Conservation (phyloP, 306 rosid species). For the Cicer yamashitae region DNA sequence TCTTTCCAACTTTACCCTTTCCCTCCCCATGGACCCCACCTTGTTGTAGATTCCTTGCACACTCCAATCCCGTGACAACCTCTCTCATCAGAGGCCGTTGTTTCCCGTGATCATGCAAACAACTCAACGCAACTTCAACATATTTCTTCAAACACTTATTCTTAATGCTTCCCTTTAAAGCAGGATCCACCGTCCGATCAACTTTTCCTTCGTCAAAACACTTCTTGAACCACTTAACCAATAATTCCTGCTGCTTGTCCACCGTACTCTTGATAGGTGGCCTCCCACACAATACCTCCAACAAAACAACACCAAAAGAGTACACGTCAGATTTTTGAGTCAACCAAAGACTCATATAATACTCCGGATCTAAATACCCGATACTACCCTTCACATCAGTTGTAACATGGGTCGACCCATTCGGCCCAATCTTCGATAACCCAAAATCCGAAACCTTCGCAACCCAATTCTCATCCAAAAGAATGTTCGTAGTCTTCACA, state of each 20-base stretch:
- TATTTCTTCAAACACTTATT: conserved; percentile 48
- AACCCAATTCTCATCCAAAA: conserved; percentile 47
- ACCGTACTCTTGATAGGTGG: conserved; percentile 12
- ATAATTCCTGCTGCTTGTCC: conserved; percentile 4
- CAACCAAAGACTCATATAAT: conserved; percentile 41
- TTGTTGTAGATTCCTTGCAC: conserved; percentile 49
- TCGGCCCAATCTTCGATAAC: conserved; percentile 48
- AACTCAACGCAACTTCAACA: conserved; percentile 48
- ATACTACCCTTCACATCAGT: conserved; percentile 46
- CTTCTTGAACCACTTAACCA: conserved; percentile 46
- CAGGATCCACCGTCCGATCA: conserved; percentile 47
- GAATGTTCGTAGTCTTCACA: conserved; percentile 59
- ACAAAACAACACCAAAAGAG: conserved; percentile 63
- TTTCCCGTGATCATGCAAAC: conserved; percentile 53
- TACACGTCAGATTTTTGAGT: conserved; percentile 66
- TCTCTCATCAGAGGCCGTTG: conserved; percentile 63
- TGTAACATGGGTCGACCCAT: conserved; percentile 43
- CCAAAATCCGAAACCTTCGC: conserved; percentile 64
- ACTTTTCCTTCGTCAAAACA: conserved; percentile 32
- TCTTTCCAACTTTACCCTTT: not conserved
- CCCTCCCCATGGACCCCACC: not conserved
- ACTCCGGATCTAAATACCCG: conserved; percentile 54
- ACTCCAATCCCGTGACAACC: conserved; percentile 49
- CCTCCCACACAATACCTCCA: conserved; percentile 58
- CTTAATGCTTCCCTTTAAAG: conserved; percentile 36